Evolutionary conservation across 1,139 yeast species (phyloP), one percentile per base, ranked within the genome.

Genomic region (Suhomyces guaymorum): DNA sequence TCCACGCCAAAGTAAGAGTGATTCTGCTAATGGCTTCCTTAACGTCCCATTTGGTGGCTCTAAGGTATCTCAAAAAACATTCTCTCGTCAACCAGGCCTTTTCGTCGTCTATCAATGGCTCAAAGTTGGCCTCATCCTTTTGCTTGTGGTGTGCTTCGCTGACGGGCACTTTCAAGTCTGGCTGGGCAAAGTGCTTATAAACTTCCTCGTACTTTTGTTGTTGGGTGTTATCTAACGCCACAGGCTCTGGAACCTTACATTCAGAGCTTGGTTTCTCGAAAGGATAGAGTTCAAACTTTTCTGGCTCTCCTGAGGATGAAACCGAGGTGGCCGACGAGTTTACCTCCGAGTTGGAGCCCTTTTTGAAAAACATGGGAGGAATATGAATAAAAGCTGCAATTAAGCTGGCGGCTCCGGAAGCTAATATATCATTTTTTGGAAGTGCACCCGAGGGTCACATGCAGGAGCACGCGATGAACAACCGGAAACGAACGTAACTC

Each of bases 201-300:
- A 56, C 58, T 3, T 39, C 24, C 11, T 30, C 26, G 36, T 48
- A 54, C 30, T 54, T 53, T 15, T 32, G 42, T 31, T 37, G 37
- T 29, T 54, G 52, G 12, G 39, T 39, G 6, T 30, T 35, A 1
- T 75, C 66, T 30, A 90, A 66, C 31, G 66, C 58, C 5, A 56
- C 56, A 13, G 70, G 75, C 28, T 56, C 52, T 0, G 92, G 92
- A 4, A 80, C 74, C 25, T 54, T 57, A 24, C 83, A 63, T 20
- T 58, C 56, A 1, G 53, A 39, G 3, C 82, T 73, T 1, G 85
- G 77, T 1, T 49, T 49, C 7, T 60, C 63, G 49, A 84, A 82
- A 2, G 94, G 92, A 7, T 59, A 41, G 36, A 49, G 55, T 3
- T 55, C 58, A 17, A 41, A 44, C 34, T 48, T 49, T 19, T 49